Percentiles rank a stretch among this genome's conserved stretches.
phyloP scores from a whole-genome alignment of 768 basidiomycete species.

The Tephrocybe sp. region DNA sequence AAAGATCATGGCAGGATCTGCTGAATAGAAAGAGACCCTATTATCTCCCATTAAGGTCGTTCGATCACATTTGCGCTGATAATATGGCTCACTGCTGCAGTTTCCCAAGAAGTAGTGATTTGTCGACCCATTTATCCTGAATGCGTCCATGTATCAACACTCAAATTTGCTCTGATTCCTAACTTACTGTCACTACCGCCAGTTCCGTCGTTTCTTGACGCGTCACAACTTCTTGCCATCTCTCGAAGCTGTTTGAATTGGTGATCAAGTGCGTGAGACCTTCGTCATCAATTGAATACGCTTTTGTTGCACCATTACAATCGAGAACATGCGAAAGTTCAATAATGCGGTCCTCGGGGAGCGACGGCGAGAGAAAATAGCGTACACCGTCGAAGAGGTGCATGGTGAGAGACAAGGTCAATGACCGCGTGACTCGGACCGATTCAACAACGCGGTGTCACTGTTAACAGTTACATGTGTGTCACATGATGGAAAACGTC shows the following conservation, averaged over 20 bases:
- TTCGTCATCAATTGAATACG: conserved; percentile 30
- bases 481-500: too few relatives aligned
- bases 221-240: conserved; percentile 41
- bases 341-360: conserved; percentile 36
- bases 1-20: conserved; percentile 76
- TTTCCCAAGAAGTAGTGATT: conserved; percentile 55
- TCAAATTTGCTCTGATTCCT: neutral
- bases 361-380: conserved; percentile 50
- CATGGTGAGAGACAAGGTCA: conserved; percentile 8
- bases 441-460: conserved; percentile 17
- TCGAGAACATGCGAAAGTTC: conserved; percentile 49
- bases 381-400: conserved; percentile 37
- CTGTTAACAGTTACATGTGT: neutral
- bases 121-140: conserved; percentile 69
- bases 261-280: conserved; percentile 54
- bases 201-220: conserved; percentile 23
- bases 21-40: conserved; percentile 64
- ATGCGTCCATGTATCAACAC: conserved; percentile 5
- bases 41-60: neutral
- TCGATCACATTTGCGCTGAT: neutral
- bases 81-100: conserved; percentile 47
- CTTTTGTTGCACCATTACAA: conserved; percentile 45
- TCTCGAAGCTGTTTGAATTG: conserved; percentile 52
- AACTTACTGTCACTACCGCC: conserved; percentile 37
- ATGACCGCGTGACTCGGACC: conserved; percentile 9